These are phyloP conservation scores for Microsporum ferrugineum DNA, from an alignment of 2,329 filamentous ascomycete species.

Conservation along the genomic window DNA sequence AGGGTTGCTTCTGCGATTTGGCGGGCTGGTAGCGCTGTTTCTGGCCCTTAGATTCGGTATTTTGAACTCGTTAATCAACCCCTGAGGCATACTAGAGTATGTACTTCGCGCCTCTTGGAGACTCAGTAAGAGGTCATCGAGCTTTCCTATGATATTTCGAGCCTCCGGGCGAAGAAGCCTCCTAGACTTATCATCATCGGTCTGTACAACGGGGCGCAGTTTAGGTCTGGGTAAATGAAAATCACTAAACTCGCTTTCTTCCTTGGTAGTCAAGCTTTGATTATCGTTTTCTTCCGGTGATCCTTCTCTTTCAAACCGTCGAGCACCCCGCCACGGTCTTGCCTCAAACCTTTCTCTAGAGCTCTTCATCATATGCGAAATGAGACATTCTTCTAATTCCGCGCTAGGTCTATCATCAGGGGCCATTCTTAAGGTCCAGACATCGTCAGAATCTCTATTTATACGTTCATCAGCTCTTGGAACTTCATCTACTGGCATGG, in stretches of 20 bases:
- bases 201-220: slow-evolving; percentile 45
- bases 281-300: slow-evolving; percentile 9
- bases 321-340: slow-evolving; percentile 23
- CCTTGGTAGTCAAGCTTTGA: slow-evolving; percentile 6
- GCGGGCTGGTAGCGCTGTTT: not conserved
- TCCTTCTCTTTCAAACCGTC: slow-evolving; percentile 5
- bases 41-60: not conserved
- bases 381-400: slow-evolving; percentile 58
- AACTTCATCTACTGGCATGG: slow-evolving; percentile 51
- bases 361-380: slow-evolving; percentile 52
- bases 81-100: slow-evolving; percentile 22
- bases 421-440: slow-evolving; percentile 41
- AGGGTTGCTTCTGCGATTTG: not conserved
- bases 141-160: slow-evolving; percentile 55
- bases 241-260: slow-evolving; percentile 9
- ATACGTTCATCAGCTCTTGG: slow-evolving; percentile 46
- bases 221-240: slow-evolving; percentile 16
- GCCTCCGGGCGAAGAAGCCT: slow-evolving; percentile 55
- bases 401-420: slow-evolving; percentile 43
- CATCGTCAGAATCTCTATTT: slow-evolving; percentile 40
- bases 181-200: slow-evolving; percentile 59
- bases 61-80: not conserved
- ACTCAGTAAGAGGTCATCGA: slow-evolving; percentile 59
- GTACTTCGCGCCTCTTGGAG: slow-evolving; percentile 57
- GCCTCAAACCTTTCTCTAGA: slow-evolving; percentile 55